phyloP scores from a whole-genome alignment of 345 rosid species.

The Aquilaria yunnanensis region DNA sequence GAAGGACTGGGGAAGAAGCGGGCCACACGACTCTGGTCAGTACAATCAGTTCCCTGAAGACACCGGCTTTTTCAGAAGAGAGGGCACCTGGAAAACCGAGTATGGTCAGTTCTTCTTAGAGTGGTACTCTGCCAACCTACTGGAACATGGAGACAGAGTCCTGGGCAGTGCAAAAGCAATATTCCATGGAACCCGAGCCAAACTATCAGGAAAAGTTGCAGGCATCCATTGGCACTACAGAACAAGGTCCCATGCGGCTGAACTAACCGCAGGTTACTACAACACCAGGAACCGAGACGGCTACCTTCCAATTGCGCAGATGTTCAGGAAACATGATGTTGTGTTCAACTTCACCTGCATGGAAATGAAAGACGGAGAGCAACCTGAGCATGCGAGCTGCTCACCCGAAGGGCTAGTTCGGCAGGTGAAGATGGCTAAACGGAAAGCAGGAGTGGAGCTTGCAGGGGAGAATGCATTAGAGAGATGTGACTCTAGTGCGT shows the following conservation, averaged over 20 bases:
- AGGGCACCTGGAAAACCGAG: slow-evolving; percentile 87
- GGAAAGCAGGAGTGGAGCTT: slow-evolving; percentile 47
- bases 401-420: slow-evolving; percentile 85
- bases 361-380: slow-evolving; percentile 87
- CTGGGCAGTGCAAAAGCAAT: slow-evolving; percentile 64
- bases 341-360: slow-evolving; percentile 93
- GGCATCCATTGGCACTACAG: slow-evolving; percentile 98
- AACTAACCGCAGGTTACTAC: slow-evolving; percentile 85
- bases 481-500: slow-evolving; percentile 72
- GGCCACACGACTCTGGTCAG: slow-evolving; percentile 87
- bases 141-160: slow-evolving; percentile 74
- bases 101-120: slow-evolving; percentile 86
- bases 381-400: slow-evolving; percentile 65
- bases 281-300: slow-evolving; percentile 78
- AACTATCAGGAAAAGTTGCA: slow-evolving; percentile 78
- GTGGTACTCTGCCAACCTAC: slow-evolving; percentile 78
- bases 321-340: slow-evolving; percentile 60
- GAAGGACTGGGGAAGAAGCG: slow-evolving; percentile 67
- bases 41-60: slow-evolving; percentile 87
- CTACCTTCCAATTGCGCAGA: slow-evolving; percentile 67
- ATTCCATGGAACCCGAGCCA: slow-evolving; percentile 62
- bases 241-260: slow-evolving; percentile 96
- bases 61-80: slow-evolving; percentile 68
- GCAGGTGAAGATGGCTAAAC: slow-evolving; percentile 80
- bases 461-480: slow-evolving; percentile 95